Evolutionary conservation across 768 basidiomycete species (phyloP).

Genomic region (Phaeotremella fagi): DNA sequence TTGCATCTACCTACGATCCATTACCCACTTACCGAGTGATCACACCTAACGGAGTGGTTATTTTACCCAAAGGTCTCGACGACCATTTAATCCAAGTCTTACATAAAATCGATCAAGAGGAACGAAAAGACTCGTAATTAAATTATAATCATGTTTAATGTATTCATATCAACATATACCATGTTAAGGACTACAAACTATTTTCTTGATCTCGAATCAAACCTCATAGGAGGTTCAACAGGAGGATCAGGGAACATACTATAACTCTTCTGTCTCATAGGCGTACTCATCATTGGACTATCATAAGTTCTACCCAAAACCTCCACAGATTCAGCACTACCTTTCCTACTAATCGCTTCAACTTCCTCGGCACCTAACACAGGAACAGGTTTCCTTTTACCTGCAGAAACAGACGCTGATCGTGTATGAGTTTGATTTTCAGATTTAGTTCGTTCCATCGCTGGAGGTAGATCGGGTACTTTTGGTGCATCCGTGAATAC

Average conservation of each 20-base stretch:
- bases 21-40: slow-evolving; percentile 43
- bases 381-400: too few species aligned
- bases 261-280: not conserved
- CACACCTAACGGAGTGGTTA: slow-evolving; percentile 39
- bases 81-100: slow-evolving; percentile 33
- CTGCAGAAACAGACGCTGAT: too few species aligned
- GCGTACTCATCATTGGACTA: not conserved
- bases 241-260: not conserved
- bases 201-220: not conserved
- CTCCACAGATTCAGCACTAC: slow-evolving; percentile 2
- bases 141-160: too few species aligned
- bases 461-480: not conserved
- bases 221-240: not conserved
- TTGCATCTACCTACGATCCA: slow-evolving; percentile 43
- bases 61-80: slow-evolving; percentile 42
- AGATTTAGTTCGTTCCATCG: too few species aligned
- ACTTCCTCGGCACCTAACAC: too few species aligned
- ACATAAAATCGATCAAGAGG: slow-evolving; percentile 26
- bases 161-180: too few species aligned
- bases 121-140: slow-evolving; percentile 6
- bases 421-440: too few species aligned
- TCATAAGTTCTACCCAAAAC: not conserved
- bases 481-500: not conserved
- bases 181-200: too few species aligned
- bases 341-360: slow-evolving; percentile 15